Base-by-base conservation (phyloP, 371 early-diverging fungal genomes). In the Lichtheimia ornata region DNA sequence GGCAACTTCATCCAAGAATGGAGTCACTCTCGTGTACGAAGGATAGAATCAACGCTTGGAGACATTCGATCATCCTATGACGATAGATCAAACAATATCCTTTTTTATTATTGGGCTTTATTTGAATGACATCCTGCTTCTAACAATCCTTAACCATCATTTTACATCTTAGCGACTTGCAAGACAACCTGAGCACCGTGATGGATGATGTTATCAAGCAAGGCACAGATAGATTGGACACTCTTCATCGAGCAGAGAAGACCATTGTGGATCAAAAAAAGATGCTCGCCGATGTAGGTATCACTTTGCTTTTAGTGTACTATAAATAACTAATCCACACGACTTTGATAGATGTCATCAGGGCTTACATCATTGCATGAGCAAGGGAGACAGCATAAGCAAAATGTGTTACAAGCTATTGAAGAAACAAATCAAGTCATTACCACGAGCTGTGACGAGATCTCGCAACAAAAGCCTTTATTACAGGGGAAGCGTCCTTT, bases 11-110 rank as follows among this genome's bases (percentile, higher is more conserved):
- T 64, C 17, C 22, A 20, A 4, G 51, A 64, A 25, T 59, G 53
- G 59, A 54, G 43, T 15, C 50, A 56, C 11, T n/a, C 54, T 41
- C 47, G 59, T 18, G 56, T 28, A 6, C 59, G 59, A 41, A 53
- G 64, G 9, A 42, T 61, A 2, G 54, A 61, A 25, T 27, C 17
- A 2, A 43, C 54, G 2, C 40, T 54, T 15, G 24, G 17, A 28
- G 53, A 61, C 4, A 18, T 61, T 17, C 49, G 24, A 47, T 43
- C 25, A 13, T 30, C 54, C 5, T 17, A 35, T 3, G 50, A 52
- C 14, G 53, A 59, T 41, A 59, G 20, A n/a, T 51, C 45, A 30
- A 15, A 52, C 41, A 9, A 52, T 56, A 56, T 56, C 56, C 56
- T 56, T 56, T 56, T 56, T 55, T 35, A 14, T 28, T 7, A 15